These are phyloP conservation scores for Omphalotus olearius DNA, from an alignment of 1,284 basidiomycete species.

Conservation along the genomic window DNA sequence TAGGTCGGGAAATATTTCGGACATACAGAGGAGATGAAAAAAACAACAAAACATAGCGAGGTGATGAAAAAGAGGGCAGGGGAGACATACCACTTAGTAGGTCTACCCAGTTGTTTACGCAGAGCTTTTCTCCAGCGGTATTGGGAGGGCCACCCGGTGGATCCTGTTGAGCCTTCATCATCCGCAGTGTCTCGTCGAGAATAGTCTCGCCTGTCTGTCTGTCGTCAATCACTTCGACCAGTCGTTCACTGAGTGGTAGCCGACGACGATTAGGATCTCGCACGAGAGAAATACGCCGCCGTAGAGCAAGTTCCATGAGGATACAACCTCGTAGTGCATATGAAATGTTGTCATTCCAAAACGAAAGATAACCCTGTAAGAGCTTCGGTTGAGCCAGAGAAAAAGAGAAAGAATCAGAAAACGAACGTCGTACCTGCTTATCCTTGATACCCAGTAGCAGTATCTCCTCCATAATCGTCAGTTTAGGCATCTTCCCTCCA, in stretches of 20 bases:
- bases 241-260: constrained; percentile 73
- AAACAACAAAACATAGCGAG: background rate
- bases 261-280: constrained; percentile 79
- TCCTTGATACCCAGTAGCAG: constrained; percentile 89
- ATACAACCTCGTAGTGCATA: constrained; percentile 95
- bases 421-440: constrained; percentile 60
- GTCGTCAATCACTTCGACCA: constrained; percentile 90
- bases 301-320: constrained; percentile 88
- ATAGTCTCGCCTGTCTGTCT: constrained; percentile 92
- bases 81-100: constrained; percentile 76
- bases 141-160: background rate
- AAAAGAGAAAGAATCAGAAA: background rate
- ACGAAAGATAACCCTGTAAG: constrained; percentile 83
- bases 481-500: constrained; percentile 74
- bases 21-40: background rate
- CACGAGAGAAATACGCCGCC: constrained; percentile 85
- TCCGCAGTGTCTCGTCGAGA: constrained; percentile 90
- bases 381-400: background rate
- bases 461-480: constrained; percentile 98
- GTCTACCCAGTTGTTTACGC: constrained; percentile 93
- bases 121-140: constrained; percentile 59
- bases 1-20: background rate
- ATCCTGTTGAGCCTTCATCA: constrained; percentile 78
- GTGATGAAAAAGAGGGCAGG: too few species aligned
- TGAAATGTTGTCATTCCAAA: constrained; percentile 98